Conservation (phyloP, 768 basidiomycete genomes). For the Russula compacta region DNA sequence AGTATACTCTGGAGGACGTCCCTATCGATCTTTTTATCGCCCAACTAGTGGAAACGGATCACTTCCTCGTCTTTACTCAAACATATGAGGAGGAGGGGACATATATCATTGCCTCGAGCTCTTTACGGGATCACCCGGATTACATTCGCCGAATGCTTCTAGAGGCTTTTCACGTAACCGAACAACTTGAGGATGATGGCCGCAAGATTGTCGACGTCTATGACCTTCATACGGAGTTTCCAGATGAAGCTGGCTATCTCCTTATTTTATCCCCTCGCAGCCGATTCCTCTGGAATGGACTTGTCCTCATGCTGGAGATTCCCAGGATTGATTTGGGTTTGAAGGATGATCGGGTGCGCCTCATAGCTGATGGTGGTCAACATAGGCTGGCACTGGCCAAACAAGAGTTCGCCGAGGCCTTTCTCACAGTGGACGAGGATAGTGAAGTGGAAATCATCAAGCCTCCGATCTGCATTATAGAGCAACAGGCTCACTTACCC, state of each 20-base stretch:
- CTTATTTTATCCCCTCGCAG: constrained; percentile 78
- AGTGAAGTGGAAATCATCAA: constrained; percentile 29
- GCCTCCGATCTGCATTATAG: constrained; percentile 33
- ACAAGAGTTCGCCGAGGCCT: constrained; percentile 59
- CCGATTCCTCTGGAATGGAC: constrained; percentile 88
- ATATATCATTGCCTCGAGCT: constrained; percentile 78
- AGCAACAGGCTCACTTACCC: constrained; percentile 87
- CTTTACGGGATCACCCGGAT: constrained; percentile 67
- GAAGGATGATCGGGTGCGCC: constrained; percentile 80
- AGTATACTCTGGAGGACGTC: constrained; percentile 71
- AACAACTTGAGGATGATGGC: constrained; percentile 45
- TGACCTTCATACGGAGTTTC: constrained; percentile 43
- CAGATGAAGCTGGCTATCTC: constrained; percentile 62
- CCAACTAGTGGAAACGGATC: constrained; percentile 71
- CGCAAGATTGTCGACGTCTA: constrained; percentile 35
- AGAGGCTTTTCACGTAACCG: constrained; percentile 76
- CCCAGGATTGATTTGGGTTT: constrained; percentile 73
- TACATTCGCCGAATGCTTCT: constrained; percentile 70
- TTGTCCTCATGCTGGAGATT: constrained; percentile 69
- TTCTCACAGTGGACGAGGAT: constrained; percentile 57
- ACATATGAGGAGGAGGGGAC: constrained; percentile 81
- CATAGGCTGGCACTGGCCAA: constrained; percentile 69
- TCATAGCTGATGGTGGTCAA: constrained; percentile 85
- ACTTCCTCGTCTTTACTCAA: constrained; percentile 90
- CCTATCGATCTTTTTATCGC: constrained; percentile 74